Conservation (phyloP, 202 grass and related monocot species). For the Bolboschoenoplectus hybrid region DNA sequence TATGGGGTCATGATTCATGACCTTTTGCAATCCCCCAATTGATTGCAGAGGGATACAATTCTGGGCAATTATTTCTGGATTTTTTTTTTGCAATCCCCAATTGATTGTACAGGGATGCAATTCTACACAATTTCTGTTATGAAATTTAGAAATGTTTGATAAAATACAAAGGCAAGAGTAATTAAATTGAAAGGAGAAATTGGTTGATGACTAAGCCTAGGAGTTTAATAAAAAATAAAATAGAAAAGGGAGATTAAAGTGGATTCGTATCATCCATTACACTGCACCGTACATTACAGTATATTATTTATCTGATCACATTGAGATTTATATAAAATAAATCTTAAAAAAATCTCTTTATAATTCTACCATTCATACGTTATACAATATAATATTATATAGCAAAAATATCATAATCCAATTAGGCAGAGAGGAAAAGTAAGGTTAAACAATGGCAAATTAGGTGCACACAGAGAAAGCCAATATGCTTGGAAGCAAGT, state of each 20-base stretch:
- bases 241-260: constrained; percentile 43
- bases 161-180: background rate
- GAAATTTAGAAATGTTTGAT: constrained; percentile 16
- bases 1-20: background rate
- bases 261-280: background rate
- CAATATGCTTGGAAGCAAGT: background rate
- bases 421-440: constrained; percentile 41
- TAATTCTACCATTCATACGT: too few relatives aligned
- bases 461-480: constrained; percentile 1
- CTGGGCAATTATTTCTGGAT: constrained; percentile 39
- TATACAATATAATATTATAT: too few relatives aligned
- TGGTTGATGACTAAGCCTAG: constrained; percentile 54
- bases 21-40: constrained; percentile 1
- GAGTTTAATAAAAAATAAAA: constrained; percentile 48
- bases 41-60: constrained; percentile 29
- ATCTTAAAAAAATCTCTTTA: too few relatives aligned
- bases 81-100: too few relatives aligned
- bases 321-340: too few relatives aligned
- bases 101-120: background rate
- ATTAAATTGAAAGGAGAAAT: constrained; percentile 25
- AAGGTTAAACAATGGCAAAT: constrained; percentile 47
- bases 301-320: too few relatives aligned
- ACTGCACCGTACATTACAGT: background rate
- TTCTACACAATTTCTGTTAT: constrained; percentile 32
- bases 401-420: background rate